phyloP scores from a whole-genome alignment of 2,329 filamentous ascomycete species.

The Colletotrichum destructivum region DNA sequence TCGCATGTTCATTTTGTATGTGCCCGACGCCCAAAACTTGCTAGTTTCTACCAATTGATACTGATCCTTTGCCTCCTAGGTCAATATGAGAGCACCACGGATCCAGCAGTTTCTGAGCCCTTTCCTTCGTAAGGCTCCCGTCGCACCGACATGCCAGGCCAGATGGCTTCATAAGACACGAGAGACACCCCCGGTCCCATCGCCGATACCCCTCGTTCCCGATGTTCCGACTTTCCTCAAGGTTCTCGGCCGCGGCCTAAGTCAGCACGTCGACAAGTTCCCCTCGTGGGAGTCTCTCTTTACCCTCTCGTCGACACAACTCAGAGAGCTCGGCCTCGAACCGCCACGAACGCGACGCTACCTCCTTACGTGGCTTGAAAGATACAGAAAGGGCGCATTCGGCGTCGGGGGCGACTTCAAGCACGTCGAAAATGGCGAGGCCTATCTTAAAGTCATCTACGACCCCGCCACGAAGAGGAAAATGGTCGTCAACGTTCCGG shows the following conservation, averaged over 20 bases:
- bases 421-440: conserved; percentile 74
- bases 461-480: conserved; percentile 60
- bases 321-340: conserved; percentile 89
- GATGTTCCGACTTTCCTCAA: conserved; percentile 89
- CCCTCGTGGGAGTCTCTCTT: conserved; percentile 93
- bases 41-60: background rate
- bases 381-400: conserved; percentile 82
- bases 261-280: conserved; percentile 87
- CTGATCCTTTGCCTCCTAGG: conserved; percentile 20
- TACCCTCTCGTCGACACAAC: conserved; percentile 81
- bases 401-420: conserved; percentile 88
- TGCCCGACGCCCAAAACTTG: background rate
- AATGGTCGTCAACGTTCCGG: conserved; percentile 70
- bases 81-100: conserved; percentile 42
- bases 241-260: conserved; percentile 90
- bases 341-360: conserved; percentile 87
- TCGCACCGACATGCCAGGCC: conserved; percentile 53
- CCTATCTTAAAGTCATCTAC: conserved; percentile 65
- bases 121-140: conserved; percentile 43
- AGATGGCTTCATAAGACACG: conserved; percentile 62
- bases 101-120: conserved; percentile 39
- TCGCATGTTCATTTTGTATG: background rate
- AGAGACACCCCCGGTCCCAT: conserved; percentile 66
- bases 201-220: conserved; percentile 87
- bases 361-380: conserved; percentile 88